A percentile compares a stretch with the other conserved stretches of the same genome.
These are phyloP conservation scores for Saussurea involucrata DNA, from an alignment of 129 eudicot species.

Conservation along the genomic window DNA sequence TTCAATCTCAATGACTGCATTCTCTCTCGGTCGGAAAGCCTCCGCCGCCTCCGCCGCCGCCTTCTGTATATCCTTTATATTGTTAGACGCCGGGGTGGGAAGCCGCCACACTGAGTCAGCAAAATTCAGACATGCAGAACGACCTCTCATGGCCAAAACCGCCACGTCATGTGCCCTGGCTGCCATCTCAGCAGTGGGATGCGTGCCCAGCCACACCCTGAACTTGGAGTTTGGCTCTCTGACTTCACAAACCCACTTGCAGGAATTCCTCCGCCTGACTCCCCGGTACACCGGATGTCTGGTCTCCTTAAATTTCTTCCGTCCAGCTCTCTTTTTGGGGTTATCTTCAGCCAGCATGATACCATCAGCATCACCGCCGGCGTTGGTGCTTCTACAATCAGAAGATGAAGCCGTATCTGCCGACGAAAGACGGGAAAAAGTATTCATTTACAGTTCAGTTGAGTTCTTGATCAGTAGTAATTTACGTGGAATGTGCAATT, in stretches of 20 bases:
- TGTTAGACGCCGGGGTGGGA: constrained; percentile 42
- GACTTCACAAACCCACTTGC: constrained; percentile 47
- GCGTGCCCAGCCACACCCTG: constrained; percentile 59
- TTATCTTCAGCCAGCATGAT: background rate
- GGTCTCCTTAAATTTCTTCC: background rate
- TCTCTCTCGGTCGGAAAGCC: constrained; percentile 28
- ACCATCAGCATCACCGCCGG: too few relatives aligned
- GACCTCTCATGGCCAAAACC: constrained; percentile 31
- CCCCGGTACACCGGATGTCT: background rate
- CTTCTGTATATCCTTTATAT: background rate
- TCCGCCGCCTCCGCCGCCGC: constrained; percentile 69
- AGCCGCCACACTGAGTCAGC: constrained; percentile 62
- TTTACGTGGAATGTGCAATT: too few relatives aligned
- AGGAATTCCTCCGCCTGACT: background rate
- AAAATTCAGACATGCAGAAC: constrained; percentile 12
- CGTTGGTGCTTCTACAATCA: background rate
- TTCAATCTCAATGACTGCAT: background rate
- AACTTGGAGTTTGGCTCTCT: constrained; percentile 56
- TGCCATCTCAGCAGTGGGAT: constrained; percentile 60
- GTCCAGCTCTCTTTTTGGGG: background rate
- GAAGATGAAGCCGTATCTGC: background rate
- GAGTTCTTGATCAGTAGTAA: too few relatives aligned
- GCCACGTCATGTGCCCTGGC: constrained; percentile 71
- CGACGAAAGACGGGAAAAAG: background rate
- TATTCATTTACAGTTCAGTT: background rate